phyloP scores from a whole-genome alignment of 768 basidiomycete species.

The Lactarius tabidus region DNA sequence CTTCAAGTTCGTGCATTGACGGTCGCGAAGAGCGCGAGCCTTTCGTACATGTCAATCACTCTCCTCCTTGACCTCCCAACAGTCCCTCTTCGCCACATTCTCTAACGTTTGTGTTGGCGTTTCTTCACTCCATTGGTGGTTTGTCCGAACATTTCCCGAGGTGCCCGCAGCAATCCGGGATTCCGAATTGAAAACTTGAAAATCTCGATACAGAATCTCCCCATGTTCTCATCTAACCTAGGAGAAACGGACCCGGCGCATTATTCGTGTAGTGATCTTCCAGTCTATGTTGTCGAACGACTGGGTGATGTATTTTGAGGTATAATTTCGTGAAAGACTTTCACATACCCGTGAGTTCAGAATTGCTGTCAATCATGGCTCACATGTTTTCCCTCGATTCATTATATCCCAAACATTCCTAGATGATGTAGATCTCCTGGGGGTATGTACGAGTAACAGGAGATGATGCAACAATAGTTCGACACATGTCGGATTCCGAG shows the following conservation, averaged over 20 bases:
- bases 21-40: background rate
- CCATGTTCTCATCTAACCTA: background rate
- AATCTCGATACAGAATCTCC: no score
- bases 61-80: background rate
- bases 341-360: background rate
- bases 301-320: background rate
- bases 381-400: background rate
- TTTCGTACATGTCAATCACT: background rate
- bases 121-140: background rate
- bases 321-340: background rate
- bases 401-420: background rate
- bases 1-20: no score
- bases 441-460: conserved; percentile 17
- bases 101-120: background rate
- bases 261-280: background rate
- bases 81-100: background rate
- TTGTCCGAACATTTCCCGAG: background rate
- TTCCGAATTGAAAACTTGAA: no score
- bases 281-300: background rate
- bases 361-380: background rate
- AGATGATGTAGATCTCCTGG: background rate
- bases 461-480: conserved; percentile 21
- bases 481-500: conserved; percentile 4
- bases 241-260: background rate
- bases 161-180: no score